Evolutionary conservation across 352 stramenopile species (phyloP).

Genomic region (Aphanomyces invadans): DNA sequence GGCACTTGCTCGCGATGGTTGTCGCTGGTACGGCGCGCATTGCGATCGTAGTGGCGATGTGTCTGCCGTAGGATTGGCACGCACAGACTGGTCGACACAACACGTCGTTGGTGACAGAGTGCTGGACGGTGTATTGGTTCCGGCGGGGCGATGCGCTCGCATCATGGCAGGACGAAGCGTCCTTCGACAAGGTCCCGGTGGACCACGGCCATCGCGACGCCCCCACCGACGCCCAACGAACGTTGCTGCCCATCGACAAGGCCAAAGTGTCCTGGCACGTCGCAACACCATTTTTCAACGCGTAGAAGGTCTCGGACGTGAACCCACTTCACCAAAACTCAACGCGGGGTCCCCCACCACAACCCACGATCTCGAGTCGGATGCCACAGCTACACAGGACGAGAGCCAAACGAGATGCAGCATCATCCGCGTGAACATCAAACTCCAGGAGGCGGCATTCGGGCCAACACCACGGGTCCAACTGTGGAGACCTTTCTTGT

Average conservation of each 20-base stretch:
- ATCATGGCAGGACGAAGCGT: neutral
- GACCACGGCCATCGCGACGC: neutral
- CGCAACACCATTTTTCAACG: conserved; percentile 2
- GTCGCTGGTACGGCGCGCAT: neutral
- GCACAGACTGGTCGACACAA: neutral
- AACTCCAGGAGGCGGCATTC: too few relatives aligned
- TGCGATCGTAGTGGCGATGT: neutral
- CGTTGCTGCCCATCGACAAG: neutral
- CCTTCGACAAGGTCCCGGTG: neutral
- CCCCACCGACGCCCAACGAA: neutral
- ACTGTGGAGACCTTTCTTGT: too few relatives aligned
- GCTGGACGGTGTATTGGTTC: neutral
- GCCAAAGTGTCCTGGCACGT: conserved; percentile 5
- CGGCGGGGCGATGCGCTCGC: neutral
- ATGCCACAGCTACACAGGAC: too few relatives aligned
- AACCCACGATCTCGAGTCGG: too few relatives aligned
- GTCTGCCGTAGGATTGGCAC: neutral
- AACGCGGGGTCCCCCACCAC: too few relatives aligned
- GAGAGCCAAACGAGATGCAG: too few relatives aligned
- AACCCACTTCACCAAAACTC: too few relatives aligned
- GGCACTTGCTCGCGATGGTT: neutral
- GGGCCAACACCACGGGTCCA: too few relatives aligned
- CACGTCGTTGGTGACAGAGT: conserved; percentile 2
- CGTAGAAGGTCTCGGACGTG: too few relatives aligned
- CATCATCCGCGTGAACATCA: too few relatives aligned